Conservation (phyloP, 331 rosid genomes). For the Malus hybrid region DNA sequence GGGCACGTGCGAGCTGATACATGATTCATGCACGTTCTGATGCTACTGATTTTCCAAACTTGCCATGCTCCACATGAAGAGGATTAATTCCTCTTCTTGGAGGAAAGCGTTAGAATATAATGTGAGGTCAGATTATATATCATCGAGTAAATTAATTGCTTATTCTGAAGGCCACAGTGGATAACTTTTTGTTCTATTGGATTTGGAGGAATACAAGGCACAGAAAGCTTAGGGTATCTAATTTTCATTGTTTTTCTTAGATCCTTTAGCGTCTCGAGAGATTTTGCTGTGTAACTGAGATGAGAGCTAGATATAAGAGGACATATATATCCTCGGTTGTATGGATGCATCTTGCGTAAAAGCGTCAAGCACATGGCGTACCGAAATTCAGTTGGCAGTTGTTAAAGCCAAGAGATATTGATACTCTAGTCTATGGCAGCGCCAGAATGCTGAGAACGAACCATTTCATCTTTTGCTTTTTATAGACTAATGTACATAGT, state of each 20-base stretch:
- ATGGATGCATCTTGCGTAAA: not conserved
- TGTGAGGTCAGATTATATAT: not conserved
- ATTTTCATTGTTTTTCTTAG: not conserved
- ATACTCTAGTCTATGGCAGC: not conserved
- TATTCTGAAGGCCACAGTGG: not conserved
- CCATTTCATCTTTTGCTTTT: not conserved
- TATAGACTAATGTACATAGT: not conserved
- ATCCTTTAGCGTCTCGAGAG: not conserved
- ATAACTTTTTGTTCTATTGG: not conserved
- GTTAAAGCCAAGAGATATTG: not conserved
- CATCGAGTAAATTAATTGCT: not conserved
- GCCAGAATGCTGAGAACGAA: not conserved
- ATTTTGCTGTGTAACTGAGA: not conserved
- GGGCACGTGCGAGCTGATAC: not conserved
- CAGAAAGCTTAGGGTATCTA: not conserved
- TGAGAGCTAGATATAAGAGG: not conserved
- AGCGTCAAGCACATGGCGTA: not conserved
- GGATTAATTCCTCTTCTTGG: not conserved
- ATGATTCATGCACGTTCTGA: not conserved
- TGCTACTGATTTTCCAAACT: not conserved
- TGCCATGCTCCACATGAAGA: not conserved
- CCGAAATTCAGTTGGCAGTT: not conserved
- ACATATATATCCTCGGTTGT: not conserved
- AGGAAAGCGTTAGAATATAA: not conserved
- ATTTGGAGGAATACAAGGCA: slow-evolving; percentile 9